A percentile compares a stretch with the other conserved stretches of the same genome.
These are phyloP conservation scores for Trifolium repens DNA, from an alignment of 306 rosid genomes.

Conservation along the genomic window DNA sequence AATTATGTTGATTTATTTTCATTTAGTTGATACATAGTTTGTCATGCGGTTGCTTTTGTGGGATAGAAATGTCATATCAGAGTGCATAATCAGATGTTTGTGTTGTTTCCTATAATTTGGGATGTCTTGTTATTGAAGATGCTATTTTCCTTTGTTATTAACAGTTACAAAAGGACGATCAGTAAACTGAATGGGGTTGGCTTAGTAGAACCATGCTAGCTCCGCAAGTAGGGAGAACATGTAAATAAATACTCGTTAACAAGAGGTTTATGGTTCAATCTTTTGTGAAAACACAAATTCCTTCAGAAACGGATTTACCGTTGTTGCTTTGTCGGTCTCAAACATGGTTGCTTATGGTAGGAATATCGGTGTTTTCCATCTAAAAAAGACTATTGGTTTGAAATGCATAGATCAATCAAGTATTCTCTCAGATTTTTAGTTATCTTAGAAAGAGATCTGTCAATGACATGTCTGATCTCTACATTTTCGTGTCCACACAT, in stretches of 20 bases:
- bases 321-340: not conserved
- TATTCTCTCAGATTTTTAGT: not conserved
- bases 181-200: not conserved
- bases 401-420: not conserved
- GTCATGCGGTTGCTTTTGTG: not conserved
- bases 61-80: not conserved
- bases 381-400: not conserved
- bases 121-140: not conserved
- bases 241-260: not conserved
- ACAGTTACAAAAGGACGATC: not conserved
- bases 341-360: not conserved
- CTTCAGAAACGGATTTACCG: not conserved
- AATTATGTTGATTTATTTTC: conserved; percentile 27
- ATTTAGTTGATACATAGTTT: conserved; percentile 12
- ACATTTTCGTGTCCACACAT: not conserved
- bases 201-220: not conserved
- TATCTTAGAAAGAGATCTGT: not conserved
- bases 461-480: not conserved
- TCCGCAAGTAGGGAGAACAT: not conserved
- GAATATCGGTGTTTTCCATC: not conserved
- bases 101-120: not conserved
- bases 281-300: not conserved
- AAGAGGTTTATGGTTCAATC: not conserved
- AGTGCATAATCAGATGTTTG: not conserved
- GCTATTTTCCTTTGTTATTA: not conserved